Evolutionary conservation across 768 basidiomycete species (phyloP).

Genomic region (Neoboletus subvelutipes): DNA sequence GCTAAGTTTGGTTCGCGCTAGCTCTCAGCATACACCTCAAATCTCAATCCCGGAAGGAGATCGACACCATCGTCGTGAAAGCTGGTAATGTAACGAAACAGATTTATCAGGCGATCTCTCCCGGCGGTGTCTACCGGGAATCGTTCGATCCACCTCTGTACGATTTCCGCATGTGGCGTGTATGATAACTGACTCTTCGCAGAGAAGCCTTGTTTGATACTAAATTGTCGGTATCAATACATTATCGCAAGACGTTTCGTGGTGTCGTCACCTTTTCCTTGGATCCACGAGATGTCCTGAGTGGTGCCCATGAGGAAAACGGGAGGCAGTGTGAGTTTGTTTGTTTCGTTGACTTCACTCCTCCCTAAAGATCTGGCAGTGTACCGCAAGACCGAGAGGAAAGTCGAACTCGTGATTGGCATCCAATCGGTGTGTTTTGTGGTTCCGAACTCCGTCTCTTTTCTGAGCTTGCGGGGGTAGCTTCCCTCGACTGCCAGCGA

Average conservation of each 20-base stretch:
- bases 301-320: neutral
- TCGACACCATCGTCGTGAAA: neutral
- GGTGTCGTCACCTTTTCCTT: neutral
- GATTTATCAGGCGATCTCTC: neutral
- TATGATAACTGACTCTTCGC: neutral
- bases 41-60: neutral
- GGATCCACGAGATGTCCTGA: neutral
- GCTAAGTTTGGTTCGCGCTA: neutral
- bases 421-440: neutral
- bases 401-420: neutral
- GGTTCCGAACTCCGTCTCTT: no score
- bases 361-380: neutral
- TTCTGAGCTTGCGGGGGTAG: neutral
- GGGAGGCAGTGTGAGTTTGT: neutral
- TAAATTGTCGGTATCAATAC: neutral
- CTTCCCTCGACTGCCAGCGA: neutral
- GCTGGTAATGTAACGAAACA: neutral
- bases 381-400: neutral
- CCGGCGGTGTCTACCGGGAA: neutral
- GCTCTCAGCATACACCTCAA: neutral
- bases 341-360: neutral
- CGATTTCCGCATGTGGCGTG: neutral
- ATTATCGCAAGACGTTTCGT: neutral
- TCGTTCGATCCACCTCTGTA: slow-evolving; percentile 1
- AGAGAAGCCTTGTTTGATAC: neutral